Evolutionary conservation across 768 basidiomycete genomes (phyloP).

Genomic region (Gymnopilus junonius): DNA sequence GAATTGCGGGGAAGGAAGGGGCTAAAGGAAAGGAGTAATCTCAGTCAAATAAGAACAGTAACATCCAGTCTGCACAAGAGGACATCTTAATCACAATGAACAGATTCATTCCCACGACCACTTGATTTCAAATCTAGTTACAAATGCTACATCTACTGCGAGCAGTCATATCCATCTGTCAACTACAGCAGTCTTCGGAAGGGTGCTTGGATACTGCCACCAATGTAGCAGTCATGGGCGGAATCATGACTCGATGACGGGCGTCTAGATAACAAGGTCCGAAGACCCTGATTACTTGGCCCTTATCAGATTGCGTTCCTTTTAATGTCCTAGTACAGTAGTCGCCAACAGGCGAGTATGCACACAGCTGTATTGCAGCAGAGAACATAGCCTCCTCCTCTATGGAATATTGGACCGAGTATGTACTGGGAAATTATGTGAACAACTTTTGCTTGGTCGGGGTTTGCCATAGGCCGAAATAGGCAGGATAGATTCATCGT

Average conservation of each 20-base stretch:
- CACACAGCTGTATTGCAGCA: too few relatives aligned
- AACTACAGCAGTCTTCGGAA: background rate
- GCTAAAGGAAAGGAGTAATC: conserved; percentile 11
- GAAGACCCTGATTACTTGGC: background rate
- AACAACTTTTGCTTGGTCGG: background rate
- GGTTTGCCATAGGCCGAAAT: background rate
- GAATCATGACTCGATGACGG: background rate
- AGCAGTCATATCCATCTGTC: background rate
- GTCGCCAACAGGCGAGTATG: too few relatives aligned
- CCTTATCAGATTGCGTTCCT: background rate
- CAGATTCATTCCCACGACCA: conserved; percentile 35
- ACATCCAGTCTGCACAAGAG: conserved; percentile 7
- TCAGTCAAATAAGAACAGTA: conserved; percentile 18
- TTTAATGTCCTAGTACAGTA: too few relatives aligned
- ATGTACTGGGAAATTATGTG: background rate
- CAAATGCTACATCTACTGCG: background rate
- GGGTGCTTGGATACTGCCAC: background rate
- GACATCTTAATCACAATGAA: conserved; percentile 15
- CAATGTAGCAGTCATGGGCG: background rate
- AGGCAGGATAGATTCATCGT: background rate
- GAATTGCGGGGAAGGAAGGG: conserved; percentile 5
- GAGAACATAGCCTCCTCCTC: too few relatives aligned
- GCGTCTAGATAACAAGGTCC: background rate
- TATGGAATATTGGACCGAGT: too few relatives aligned
- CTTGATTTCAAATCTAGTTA: background rate